phyloP scores from a whole-genome alignment of 768 basidiomycete genomes.

The Lyophyllum semitale region DNA sequence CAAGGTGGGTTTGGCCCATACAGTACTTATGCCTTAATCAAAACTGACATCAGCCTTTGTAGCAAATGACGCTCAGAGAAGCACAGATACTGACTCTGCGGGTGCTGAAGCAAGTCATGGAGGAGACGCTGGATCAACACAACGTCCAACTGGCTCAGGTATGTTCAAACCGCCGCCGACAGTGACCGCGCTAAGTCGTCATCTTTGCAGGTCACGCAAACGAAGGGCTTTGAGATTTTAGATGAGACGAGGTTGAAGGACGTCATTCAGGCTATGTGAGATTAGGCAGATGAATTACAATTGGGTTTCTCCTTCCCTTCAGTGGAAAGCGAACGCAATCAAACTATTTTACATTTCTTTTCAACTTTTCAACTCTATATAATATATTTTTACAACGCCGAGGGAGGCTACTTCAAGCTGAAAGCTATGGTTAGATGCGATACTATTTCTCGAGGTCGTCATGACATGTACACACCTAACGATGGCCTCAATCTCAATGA shows the following conservation, averaged over 20 bases:
- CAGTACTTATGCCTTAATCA: background rate
- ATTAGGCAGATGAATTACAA: conserved; percentile 11
- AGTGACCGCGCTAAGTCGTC: background rate
- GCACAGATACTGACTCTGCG: conserved; percentile 85
- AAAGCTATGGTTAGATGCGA: background rate
- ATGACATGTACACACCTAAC: conserved; percentile 55
- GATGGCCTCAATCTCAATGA: conserved; percentile 92
- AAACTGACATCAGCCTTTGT: conserved; percentile 4
- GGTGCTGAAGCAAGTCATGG: conserved; percentile 99
- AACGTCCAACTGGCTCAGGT: conserved; percentile 98
- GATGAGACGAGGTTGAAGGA: conserved; percentile 79
- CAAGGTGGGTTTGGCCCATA: conserved; percentile 59
- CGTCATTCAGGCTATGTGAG: conserved; percentile 83
- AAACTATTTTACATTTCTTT: conserved; percentile 16
- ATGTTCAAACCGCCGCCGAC: conserved; percentile 18
- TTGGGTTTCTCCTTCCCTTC: background rate
- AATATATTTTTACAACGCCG: background rate
- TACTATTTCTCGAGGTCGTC: background rate
- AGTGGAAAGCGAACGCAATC: background rate
- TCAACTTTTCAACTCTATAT: conserved; percentile 7
- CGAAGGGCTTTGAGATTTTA: conserved; percentile 87
- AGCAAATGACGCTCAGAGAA: conserved; percentile 92
- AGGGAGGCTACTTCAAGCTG: conserved; percentile 33
- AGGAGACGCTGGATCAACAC: conserved; percentile 98
- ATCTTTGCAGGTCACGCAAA: conserved; percentile 66